Evolutionary conservation across 768 basidiomycete genomes (phyloP).

Genomic region (Scleroderma bovista): DNA sequence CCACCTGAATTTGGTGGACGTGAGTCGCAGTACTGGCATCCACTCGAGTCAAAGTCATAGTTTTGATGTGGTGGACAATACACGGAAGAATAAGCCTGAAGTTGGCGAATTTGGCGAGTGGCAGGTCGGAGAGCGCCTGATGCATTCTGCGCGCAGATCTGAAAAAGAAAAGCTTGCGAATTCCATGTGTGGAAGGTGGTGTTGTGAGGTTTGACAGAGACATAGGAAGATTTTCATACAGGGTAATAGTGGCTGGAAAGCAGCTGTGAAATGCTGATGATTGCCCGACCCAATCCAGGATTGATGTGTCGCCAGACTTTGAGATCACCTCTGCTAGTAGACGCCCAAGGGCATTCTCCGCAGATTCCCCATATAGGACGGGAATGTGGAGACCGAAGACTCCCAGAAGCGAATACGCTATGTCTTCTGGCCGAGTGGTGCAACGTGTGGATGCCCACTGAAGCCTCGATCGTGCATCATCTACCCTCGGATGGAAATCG

Average conservation of each 20-base stretch:
- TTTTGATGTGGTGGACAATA: neutral
- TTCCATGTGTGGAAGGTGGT: neutral
- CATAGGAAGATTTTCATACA: neutral
- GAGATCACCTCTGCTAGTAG: slow-evolving; percentile 4
- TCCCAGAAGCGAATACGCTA: neutral
- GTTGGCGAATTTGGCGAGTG: neutral
- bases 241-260: neutral
- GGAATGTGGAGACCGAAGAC: slow-evolving; percentile 13
- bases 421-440: neutral
- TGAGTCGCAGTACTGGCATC: neutral
- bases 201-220: neutral
- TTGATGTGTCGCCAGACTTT: neutral
- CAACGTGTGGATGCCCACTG: neutral
- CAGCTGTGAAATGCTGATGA: slow-evolving; percentile 5
- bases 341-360: slow-evolving; percentile 3
- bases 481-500: neutral
- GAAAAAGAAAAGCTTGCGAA: neutral
- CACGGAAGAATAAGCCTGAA: neutral
- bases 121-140: slow-evolving; percentile 1
- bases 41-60: neutral
- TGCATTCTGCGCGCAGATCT: slow-evolving; percentile 2
- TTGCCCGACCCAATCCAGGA: slow-evolving; percentile 10
- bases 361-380: slow-evolving; percentile 13
- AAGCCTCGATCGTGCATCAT: neutral
- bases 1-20: neutral